Evolutionary conservation across 495 filamentous ascomycete genomes (phyloP).

Genomic region (Copromyces sp.): DNA sequence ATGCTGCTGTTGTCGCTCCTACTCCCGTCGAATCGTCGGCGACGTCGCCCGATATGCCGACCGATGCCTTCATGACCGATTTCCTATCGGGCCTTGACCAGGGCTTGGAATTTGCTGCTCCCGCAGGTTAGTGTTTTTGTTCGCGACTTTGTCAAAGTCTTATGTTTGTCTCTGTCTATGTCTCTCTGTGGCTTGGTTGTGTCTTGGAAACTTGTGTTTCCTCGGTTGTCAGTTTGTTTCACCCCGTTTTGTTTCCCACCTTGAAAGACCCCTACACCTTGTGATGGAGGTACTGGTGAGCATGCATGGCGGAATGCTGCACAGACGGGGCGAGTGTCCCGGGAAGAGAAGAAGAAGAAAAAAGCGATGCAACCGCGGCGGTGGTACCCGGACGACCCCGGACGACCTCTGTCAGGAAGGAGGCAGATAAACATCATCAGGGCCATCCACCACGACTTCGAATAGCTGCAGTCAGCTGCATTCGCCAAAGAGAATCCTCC

Average conservation of each 20-base stretch:
- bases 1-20: constrained; percentile 18
- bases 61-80: constrained; percentile 28
- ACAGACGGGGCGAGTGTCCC: neutral
- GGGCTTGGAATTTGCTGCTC: neutral
- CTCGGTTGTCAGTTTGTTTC: neutral
- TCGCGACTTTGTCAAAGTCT: constrained; percentile 1
- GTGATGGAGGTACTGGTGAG: neutral
- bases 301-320: neutral
- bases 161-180: neutral
- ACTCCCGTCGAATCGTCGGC: neutral
- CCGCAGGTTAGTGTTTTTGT: neutral
- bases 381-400: neutral
- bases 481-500: constrained; percentile 12
- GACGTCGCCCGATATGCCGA: constrained; percentile 25
- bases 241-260: neutral
- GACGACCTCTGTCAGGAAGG: neutral
- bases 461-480: neutral
- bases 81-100: constrained; percentile 25
- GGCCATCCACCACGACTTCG: neutral
- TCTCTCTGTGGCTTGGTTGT: neutral
- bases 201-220: neutral
- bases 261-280: neutral
- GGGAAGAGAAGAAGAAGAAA: neutral
- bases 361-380: neutral
- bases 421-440: neutral